These are phyloP conservation scores for Tetrapisispora fleetii DNA, from an alignment of 805 yeast species.

Conservation along the genomic window DNA sequence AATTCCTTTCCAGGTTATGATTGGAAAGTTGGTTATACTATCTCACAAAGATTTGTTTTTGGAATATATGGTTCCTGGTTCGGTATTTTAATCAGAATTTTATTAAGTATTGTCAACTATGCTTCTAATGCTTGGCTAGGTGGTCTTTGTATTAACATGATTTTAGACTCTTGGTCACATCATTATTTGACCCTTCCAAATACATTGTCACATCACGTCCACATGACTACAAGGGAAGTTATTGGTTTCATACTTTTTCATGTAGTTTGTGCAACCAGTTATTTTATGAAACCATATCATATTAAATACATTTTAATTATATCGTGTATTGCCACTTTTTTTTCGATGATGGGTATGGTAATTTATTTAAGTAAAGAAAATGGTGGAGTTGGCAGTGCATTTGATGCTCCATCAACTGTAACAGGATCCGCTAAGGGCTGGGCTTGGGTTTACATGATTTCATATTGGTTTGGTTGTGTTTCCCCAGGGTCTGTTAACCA, in stretches of 20 bases:
- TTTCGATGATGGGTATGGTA: slow-evolving; percentile 35
- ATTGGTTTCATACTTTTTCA: slow-evolving; percentile 36
- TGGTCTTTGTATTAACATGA: slow-evolving; percentile 32
- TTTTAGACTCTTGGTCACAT: slow-evolving; percentile 34
- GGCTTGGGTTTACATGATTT: slow-evolving; percentile 35
- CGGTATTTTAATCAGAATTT: slow-evolving; percentile 34
- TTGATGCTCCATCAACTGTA: slow-evolving; percentile 22
- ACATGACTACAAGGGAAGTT: slow-evolving; percentile 31
- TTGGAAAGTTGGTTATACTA: slow-evolving; percentile 41
- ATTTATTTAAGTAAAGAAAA: slow-evolving; percentile 28
- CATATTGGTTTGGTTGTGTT: slow-evolving; percentile 35
- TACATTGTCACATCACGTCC: slow-evolving; percentile 25
- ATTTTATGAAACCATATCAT: slow-evolving; percentile 36
- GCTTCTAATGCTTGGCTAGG: slow-evolving; percentile 40
- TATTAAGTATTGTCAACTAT: slow-evolving; percentile 39
- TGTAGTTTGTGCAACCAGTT: slow-evolving; percentile 33
- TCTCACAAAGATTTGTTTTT: slow-evolving; percentile 38
- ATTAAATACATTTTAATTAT: slow-evolving; percentile 30
- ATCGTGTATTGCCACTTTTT: slow-evolving; percentile 31
- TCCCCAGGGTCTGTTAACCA: slow-evolving; percentile 35
- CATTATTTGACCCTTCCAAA: slow-evolving; percentile 29
- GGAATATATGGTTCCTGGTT: slow-evolving; percentile 37
- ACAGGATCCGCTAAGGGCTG: slow-evolving; percentile 32
- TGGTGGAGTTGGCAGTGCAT: slow-evolving; percentile 30
- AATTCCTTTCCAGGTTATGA: slow-evolving; percentile 41